Base-by-base conservation (phyloP, 2,329 filamentous ascomycete genomes). In the Dothistroma pini region DNA sequence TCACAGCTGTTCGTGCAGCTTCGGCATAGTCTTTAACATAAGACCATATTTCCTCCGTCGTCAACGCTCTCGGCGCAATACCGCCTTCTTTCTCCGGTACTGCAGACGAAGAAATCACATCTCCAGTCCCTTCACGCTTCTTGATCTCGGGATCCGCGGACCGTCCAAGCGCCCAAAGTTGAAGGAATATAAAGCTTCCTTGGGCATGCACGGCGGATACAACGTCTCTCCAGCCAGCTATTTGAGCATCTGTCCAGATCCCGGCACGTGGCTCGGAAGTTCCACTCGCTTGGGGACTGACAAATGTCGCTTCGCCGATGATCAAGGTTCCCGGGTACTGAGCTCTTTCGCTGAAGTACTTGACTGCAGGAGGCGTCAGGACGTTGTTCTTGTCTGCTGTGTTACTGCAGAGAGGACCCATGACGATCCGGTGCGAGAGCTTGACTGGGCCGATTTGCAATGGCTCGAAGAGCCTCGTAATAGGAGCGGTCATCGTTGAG, bases 371-470 rank as follows among this genome's bases (percentile, higher is more conserved):
- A 52, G 61, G 56, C 25, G 66, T 57, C 25, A 66, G 69, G 49
- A 70, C 64, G 51, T 68, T 63, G 58, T 82, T 74, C 58, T 84
- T 77, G 53, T 73, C 70, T 51, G 76, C 77, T 52, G 78, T 74
- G 71, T 77, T 77, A 48, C 78, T 75, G n/a, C 84, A 86, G 58
- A 88, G 73, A 1, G 85, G 84, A 0, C 84, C 81, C 76, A 87
- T 80, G 47, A 78, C 79, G 41, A 87, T 68, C 48, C 81, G 79
- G 65, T 79, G 76, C 41, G 73, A 69, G 32, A 83, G 76, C 14
- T 72, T 66, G 63, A 75, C 63, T 22, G 68, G 63, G 29, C 81
- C 81, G 19, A 82, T 68, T 16, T 70, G 65, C 32, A 83, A 63
- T 21, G 80, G 78, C 57, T 74, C 59, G 63, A 79, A 79, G 44